phyloP scores from a whole-genome alignment of 805 yeast genomes.

The Jamesozyma hellenica region DNA sequence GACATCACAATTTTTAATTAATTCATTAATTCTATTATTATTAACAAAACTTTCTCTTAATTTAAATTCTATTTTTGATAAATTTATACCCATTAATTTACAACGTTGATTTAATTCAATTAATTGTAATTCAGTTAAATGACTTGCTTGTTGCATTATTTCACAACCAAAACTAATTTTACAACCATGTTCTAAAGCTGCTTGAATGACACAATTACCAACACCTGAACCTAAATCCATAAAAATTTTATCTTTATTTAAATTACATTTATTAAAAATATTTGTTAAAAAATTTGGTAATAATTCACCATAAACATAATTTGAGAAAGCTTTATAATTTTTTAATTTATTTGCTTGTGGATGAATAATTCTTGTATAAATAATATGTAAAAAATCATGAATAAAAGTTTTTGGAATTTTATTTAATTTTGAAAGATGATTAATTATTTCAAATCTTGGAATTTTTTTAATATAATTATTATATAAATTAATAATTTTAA shows the following conservation, averaged over 20 bases:
- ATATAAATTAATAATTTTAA: constrained; percentile 33
- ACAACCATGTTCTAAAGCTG: constrained; percentile 79
- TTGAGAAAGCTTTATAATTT: constrained; percentile 76
- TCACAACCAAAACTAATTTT: constrained; percentile 76
- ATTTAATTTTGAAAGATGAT: constrained; percentile 24
- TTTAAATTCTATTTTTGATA: constrained; percentile 49
- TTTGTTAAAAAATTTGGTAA: constrained; percentile 66
- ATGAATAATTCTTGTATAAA: constrained; percentile 69
- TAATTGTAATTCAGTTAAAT: constrained; percentile 51
- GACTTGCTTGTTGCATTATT: constrained; percentile 74
- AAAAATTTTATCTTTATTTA: constrained; percentile 47
- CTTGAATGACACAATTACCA: constrained; percentile 84
- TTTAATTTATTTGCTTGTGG: constrained; percentile 57
- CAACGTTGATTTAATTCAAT: constrained; percentile 50
- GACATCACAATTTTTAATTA: constrained; percentile 56
- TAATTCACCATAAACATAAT: constrained; percentile 84
- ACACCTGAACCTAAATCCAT: constrained; percentile 92
- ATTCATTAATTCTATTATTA: constrained; percentile 44
- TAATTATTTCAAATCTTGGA: constrained; percentile 27
- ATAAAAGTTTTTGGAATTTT: constrained; percentile 33
- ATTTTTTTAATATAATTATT: constrained; percentile 33
- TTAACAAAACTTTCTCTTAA: constrained; percentile 62
- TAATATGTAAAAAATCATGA: constrained; percentile 62
- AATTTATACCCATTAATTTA: constrained; percentile 50
- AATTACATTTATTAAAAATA: constrained; percentile 50